A percentile compares a stretch with the other conserved stretches of the same genome.
phyloP scores from a whole-genome alignment of 352 stramenopile species.

The Chrysophaeum taylorii region DNA sequence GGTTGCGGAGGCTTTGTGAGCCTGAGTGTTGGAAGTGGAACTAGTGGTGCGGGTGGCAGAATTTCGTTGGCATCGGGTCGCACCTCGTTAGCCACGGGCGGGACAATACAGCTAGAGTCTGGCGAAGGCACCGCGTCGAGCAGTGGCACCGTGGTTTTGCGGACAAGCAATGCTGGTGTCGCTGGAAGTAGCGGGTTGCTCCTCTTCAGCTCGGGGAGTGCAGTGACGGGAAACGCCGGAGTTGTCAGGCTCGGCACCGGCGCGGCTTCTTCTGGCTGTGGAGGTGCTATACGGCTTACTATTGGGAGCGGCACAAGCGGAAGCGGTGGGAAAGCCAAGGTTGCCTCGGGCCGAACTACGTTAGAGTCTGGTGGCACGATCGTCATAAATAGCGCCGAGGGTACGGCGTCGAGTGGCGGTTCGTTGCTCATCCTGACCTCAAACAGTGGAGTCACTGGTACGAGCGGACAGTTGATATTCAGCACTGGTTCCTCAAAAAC shows the following conservation, averaged over 20 bases:
- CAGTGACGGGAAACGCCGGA: neutral
- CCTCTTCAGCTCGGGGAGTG: neutral
- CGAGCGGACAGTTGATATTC: neutral
- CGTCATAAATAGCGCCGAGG: neutral
- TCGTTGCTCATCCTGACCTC: neutral
- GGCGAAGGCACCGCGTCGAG: conserved; percentile 31
- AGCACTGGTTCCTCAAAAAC: neutral
- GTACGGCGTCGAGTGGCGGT: neutral
- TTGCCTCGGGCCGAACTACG: neutral
- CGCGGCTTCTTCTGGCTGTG: conserved; percentile 35
- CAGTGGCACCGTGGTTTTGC: neutral
- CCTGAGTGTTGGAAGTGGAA: neutral
- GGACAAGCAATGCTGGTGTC: neutral
- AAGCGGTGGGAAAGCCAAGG: neutral
- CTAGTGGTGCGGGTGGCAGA: conserved; percentile 40
- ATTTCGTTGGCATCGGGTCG: neutral
- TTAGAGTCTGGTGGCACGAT: neutral
- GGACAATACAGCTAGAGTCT: conserved; percentile 1
- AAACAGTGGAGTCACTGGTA: neutral
- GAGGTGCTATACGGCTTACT: conserved; percentile 48
- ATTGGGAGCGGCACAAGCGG: neutral
- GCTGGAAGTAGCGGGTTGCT: neutral
- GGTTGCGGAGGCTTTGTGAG: too few species aligned
- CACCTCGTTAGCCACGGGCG: neutral
- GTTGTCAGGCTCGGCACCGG: neutral